These are phyloP conservation scores for Excoecaria agallocha DNA, from an alignment of 345 rosid genomes.

Conservation along the genomic window DNA sequence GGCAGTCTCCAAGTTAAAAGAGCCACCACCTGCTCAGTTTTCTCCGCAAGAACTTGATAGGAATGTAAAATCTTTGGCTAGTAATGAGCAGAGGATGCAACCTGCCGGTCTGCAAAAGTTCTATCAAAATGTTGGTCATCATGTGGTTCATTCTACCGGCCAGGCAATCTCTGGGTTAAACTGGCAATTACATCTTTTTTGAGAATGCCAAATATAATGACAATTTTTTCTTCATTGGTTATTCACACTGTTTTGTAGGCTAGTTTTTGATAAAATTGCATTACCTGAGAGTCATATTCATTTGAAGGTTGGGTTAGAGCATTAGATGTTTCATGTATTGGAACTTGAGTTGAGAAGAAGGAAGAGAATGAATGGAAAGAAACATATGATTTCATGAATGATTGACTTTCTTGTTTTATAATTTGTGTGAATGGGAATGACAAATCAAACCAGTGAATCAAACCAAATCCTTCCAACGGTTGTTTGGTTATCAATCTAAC, in stretches of 20 bases:
- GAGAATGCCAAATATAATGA: constrained; percentile 30
- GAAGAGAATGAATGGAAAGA: too few relatives aligned
- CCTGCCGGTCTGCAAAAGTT: neutral
- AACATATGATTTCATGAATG: too few relatives aligned
- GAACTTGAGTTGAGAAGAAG: too few relatives aligned
- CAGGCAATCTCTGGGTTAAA: neutral
- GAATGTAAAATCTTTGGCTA: neutral
- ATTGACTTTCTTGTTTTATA: too few relatives aligned
- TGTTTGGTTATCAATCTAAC: too few relatives aligned
- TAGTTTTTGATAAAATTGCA: constrained; percentile 1
- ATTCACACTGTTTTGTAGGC: neutral
- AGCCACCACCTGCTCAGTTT: neutral
- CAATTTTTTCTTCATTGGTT: neutral
- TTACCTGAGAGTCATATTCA: too few relatives aligned
- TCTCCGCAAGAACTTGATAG: constrained; percentile 6
- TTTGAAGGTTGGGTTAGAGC: neutral
- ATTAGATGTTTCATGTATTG: too few relatives aligned
- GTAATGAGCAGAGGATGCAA: constrained; percentile 7
- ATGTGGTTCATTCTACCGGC: neutral
- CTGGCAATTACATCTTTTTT: constrained; percentile 22
- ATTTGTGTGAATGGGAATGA: too few relatives aligned
- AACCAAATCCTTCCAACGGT: too few relatives aligned
- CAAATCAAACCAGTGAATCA: too few relatives aligned
- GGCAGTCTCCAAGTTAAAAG: constrained; percentile 12
- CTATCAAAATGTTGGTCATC: neutral